These are phyloP conservation scores for Melampsora larici-populina DNA, from an alignment of 1,284 basidiomycete genomes.

Conservation along the genomic window DNA sequence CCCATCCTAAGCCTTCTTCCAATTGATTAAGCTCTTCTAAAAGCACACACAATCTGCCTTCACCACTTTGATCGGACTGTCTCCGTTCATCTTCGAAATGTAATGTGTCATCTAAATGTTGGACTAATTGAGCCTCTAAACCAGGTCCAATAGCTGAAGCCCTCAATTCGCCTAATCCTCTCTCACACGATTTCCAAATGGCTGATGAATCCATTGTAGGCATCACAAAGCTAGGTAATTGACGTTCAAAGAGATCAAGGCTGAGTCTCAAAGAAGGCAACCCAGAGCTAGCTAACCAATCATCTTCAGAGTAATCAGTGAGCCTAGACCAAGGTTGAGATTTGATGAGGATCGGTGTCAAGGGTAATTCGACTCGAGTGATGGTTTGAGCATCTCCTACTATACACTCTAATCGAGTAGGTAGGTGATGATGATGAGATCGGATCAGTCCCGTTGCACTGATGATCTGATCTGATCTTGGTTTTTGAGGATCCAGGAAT, in stretches of 20 bases:
- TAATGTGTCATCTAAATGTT: not conserved
- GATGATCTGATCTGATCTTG: not conserved
- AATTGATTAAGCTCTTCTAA: not conserved
- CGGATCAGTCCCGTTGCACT: not conserved
- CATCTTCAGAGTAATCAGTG: not conserved
- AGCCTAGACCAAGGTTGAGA: not conserved
- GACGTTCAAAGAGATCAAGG: not conserved
- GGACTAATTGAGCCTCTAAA: not conserved
- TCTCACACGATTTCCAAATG: not conserved
- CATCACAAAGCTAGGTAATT: not conserved
- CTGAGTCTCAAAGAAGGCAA: not conserved
- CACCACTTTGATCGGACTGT: not conserved
- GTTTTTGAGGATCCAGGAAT: not conserved
- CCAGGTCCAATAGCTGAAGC: not conserved
- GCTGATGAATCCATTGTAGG: not conserved
- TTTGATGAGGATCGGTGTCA: not conserved
- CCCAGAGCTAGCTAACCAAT: not conserved
- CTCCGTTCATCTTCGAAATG: not conserved
- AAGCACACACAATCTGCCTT: not conserved
- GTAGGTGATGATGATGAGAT: conserved; percentile 2
- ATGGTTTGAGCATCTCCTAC: not conserved
- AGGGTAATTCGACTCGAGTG: not conserved
- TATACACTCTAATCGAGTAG: not conserved
- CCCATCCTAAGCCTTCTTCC: not conserved
- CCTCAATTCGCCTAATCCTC: not conserved